phyloP scores from a whole-genome alignment of 768 basidiomycete genomes.

The Chlorophyllum brunneum region DNA sequence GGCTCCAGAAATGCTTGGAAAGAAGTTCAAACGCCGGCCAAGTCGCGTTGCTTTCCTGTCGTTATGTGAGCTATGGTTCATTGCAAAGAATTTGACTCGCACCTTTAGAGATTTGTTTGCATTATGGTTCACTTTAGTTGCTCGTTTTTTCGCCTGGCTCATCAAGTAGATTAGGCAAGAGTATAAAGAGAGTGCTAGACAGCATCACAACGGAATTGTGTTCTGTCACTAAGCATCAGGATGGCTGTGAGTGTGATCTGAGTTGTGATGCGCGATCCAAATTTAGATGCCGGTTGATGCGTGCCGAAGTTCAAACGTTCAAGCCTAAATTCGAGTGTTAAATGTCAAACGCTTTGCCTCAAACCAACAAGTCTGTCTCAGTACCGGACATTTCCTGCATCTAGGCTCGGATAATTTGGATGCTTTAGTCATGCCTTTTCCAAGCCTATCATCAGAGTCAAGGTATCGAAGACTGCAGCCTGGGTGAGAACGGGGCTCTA shows the following conservation, averaged over 20 bases:
- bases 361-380: no score
- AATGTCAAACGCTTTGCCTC: no score
- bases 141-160: background rate
- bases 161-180: background rate
- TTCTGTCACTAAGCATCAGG: background rate
- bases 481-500: no score
- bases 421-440: no score
- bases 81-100: background rate
- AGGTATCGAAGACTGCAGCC: no score
- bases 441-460: no score
- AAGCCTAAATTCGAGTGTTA: no score
- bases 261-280: background rate
- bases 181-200: background rate
- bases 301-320: no score
- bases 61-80: background rate
- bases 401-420: no score
- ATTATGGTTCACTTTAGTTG: background rate
- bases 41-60: background rate
- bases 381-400: no score
- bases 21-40: background rate
- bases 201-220: constrained; percentile 7
- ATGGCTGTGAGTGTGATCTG: background rate
- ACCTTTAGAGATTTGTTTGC: constrained; percentile 3
- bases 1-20: constrained; percentile 10
- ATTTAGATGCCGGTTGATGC: background rate